Evolutionary conservation across 495 filamentous ascomycete species (phyloP).

Genomic region (Penicillium flavigenum): DNA sequence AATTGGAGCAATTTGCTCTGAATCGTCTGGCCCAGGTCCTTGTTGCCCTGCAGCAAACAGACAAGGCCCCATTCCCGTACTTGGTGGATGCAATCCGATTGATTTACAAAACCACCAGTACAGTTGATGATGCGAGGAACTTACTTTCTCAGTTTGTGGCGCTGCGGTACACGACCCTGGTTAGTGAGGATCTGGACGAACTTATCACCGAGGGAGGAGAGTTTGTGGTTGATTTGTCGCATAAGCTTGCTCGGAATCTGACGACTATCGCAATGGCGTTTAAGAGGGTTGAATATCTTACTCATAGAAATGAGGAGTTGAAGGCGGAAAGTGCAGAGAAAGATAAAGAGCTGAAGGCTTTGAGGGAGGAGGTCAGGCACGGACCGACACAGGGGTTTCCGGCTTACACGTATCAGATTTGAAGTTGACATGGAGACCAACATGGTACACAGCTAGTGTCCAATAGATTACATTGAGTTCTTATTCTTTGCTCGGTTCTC

Average conservation of each 20-base stretch:
- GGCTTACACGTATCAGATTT: constrained; percentile 2
- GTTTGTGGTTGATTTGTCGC: constrained; percentile 12
- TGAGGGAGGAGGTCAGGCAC: background rate
- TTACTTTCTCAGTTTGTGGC: constrained; percentile 13
- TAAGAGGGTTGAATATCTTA: background rate
- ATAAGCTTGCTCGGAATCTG: constrained; percentile 9
- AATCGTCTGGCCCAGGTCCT: constrained; percentile 6
- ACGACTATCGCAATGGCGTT: background rate
- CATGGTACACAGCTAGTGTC: background rate
- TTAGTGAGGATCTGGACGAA: background rate
- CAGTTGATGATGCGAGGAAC: constrained; percentile 4
- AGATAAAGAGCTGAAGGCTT: background rate
- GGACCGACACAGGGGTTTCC: background rate
- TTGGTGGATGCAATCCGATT: constrained; percentile 10
- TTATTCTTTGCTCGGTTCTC: background rate
- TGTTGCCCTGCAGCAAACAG: background rate
- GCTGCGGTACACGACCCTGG: constrained; percentile 1
- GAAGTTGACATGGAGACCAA: background rate
- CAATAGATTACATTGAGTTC: background rate
- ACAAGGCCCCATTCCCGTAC: background rate
- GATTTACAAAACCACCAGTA: constrained; percentile 4
- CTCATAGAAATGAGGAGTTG: background rate
- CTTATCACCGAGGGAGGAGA: constrained; percentile 12
- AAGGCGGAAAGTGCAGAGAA: background rate
- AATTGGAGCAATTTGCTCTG: constrained; percentile 4